Evolutionary conservation across 148 eudicot genomes (phyloP).

Genomic region (Dysphania ambrosioides): DNA sequence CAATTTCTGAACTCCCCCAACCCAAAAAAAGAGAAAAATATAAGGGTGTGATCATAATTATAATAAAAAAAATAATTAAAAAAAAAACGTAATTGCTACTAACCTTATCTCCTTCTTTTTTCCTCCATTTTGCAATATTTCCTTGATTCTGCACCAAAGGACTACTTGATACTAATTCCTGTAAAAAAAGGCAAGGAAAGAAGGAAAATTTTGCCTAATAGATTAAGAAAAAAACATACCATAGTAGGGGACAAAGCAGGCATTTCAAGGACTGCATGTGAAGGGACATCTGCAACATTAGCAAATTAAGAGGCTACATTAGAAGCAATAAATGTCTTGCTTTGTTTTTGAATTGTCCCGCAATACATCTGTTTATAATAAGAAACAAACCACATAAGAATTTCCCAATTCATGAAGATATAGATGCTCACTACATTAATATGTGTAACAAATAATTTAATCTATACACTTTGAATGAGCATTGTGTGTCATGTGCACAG

Average conservation of each 20-base stretch:
- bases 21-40: background rate
- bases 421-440: background rate
- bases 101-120: slow-evolving; percentile 96
- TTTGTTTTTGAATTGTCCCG: background rate
- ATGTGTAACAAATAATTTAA: background rate
- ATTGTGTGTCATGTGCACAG: background rate
- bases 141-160: slow-evolving; percentile 70
- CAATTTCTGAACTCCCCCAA: background rate
- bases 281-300: slow-evolving; percentile 54
- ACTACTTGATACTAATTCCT: background rate
- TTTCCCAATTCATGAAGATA: background rate
- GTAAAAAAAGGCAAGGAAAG: background rate
- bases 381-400: background rate
- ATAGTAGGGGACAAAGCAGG: slow-evolving; percentile 96
- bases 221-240: slow-evolving; percentile 41
- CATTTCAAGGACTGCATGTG: slow-evolving; percentile 67
- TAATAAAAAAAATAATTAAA: background rate
- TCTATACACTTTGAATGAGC: background rate
- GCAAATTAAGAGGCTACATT: slow-evolving; percentile 8
- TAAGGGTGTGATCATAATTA: too few relatives aligned
- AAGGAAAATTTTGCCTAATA: background rate
- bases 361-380: background rate
- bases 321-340: slow-evolving; percentile 9
- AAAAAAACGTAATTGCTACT: slow-evolving; percentile 18
- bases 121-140: slow-evolving; percentile 80